Percentiles rank a stretch among this genome's conserved stretches.
Conservation (phyloP, 306 rosid species). For the Cicer arietinum region DNA sequence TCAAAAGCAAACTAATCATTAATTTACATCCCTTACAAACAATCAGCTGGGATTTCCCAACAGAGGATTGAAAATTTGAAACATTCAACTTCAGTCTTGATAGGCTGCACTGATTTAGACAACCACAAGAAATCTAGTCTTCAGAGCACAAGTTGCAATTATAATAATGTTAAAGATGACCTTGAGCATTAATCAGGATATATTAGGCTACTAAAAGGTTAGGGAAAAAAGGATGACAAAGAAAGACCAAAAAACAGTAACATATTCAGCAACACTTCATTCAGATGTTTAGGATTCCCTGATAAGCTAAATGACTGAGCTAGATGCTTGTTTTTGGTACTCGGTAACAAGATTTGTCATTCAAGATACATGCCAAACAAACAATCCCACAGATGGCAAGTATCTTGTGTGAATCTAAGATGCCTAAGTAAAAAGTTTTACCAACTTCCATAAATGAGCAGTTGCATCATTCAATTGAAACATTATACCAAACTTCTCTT, state of each 20-base stretch:
- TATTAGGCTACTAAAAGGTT: neutral
- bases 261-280: conserved; percentile 18
- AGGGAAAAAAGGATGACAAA: conserved; percentile 19
- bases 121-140: conserved; percentile 1
- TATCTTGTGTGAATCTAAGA: conserved; percentile 11
- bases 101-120: neutral
- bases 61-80: conserved; percentile 4
- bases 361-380: conserved; percentile 9
- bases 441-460: conserved; percentile 50
- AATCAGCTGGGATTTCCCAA: conserved; percentile 4
- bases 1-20: conserved; percentile 5
- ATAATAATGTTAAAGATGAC: neutral
- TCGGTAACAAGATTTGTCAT: neutral
- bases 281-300: conserved; percentile 6
- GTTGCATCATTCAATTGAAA: conserved; percentile 68
- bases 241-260: conserved; percentile 11
- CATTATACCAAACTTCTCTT: conserved; percentile 6
- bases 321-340: neutral
- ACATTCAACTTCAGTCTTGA: conserved; percentile 8
- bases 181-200: neutral
- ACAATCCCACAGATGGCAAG: conserved; percentile 1
- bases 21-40: neutral
- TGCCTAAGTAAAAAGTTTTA: neutral
- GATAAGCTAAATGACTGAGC: neutral
- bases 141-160: neutral